These are phyloP conservation scores for Henningerozyma blattae DNA, from an alignment of 805 yeast genomes.

Conservation along the genomic window DNA sequence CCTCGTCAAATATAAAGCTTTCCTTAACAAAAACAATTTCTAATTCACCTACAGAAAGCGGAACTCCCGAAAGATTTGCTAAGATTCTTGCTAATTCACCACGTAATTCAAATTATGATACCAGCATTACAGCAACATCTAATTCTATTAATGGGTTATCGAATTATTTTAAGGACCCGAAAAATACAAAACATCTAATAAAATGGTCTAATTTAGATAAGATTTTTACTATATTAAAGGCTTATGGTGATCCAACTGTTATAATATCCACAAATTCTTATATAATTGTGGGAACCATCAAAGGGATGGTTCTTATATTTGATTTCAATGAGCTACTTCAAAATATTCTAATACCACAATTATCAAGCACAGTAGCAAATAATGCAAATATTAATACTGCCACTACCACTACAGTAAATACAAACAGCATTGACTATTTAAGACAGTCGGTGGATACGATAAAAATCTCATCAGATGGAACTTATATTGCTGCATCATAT, in stretches of 20 bases:
- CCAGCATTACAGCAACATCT: too few relatives aligned
- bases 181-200: not conserved
- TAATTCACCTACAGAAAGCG: too few relatives aligned
- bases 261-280: conserved; percentile 31
- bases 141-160: too few relatives aligned
- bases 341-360: conserved; percentile 22
- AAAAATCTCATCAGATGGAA: conserved; percentile 55
- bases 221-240: conserved; percentile 16
- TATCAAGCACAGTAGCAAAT: not conserved
- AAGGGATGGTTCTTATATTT: conserved; percentile 55
- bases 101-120: too few relatives aligned
- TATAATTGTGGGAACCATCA: conserved; percentile 57
- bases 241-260: conserved; percentile 41
- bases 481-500: conserved; percentile 58
- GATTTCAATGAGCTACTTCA: conserved; percentile 53
- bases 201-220: conserved; percentile 13
- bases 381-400: not conserved
- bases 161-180: conserved; percentile 1
- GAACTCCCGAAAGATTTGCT: too few relatives aligned
- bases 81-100: too few relatives aligned
- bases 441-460: conserved; percentile 43
- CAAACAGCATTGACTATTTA: conserved; percentile 3
- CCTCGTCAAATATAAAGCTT: too few relatives aligned
- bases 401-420: not conserved
- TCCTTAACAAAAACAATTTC: too few relatives aligned